A percentile compares a stretch with the other conserved stretches of the same genome.
phyloP scores from a whole-genome alignment of 2,329 filamentous ascomycete species.

The Juglanconis sp. region DNA sequence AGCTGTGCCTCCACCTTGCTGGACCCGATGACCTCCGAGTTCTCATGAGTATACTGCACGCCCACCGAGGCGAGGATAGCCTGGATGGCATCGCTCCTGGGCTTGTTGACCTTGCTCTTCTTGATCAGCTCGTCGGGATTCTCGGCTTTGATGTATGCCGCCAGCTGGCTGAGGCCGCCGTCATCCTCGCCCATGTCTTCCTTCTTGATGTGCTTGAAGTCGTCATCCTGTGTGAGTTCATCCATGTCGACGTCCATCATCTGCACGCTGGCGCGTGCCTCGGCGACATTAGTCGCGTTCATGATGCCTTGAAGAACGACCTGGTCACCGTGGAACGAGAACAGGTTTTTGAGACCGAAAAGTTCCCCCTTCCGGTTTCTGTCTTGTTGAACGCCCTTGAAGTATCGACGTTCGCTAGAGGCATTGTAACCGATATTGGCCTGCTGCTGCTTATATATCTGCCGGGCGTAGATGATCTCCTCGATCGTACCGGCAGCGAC shows the following conservation, averaged over 20 bases:
- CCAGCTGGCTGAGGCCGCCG: constrained; percentile 70
- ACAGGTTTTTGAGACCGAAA: constrained; percentile 84
- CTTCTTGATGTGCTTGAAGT: constrained; percentile 39
- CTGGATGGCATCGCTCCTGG: constrained; percentile 71
- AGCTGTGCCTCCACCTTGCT: constrained; percentile 88
- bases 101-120: constrained; percentile 32
- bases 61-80: constrained; percentile 86
- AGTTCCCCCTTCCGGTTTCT: constrained; percentile 84
- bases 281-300: constrained; percentile 96
- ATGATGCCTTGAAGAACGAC: constrained; percentile 90
- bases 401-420: constrained; percentile 88
- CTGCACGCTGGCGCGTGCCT: constrained; percentile 79
- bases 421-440: constrained; percentile 97
- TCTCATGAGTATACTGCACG: constrained; percentile 94
- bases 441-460: constrained; percentile 99
- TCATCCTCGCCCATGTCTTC: constrained; percentile 51
- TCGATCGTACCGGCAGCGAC: constrained; percentile 91
- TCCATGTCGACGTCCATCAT: constrained; percentile 75
- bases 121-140: constrained; percentile 38
- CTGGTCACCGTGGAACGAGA: constrained; percentile 75
- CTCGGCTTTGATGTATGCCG: constrained; percentile 51
- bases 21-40: constrained; percentile 88
- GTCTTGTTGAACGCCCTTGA: constrained; percentile 87
- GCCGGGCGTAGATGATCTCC: constrained; percentile 93
- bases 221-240: constrained; percentile 47